Percentiles rank a stretch among this genome's conserved stretches.
Evolutionary conservation across 768 basidiomycete genomes (phyloP).

Genomic region (Boletus barrowsii): DNA sequence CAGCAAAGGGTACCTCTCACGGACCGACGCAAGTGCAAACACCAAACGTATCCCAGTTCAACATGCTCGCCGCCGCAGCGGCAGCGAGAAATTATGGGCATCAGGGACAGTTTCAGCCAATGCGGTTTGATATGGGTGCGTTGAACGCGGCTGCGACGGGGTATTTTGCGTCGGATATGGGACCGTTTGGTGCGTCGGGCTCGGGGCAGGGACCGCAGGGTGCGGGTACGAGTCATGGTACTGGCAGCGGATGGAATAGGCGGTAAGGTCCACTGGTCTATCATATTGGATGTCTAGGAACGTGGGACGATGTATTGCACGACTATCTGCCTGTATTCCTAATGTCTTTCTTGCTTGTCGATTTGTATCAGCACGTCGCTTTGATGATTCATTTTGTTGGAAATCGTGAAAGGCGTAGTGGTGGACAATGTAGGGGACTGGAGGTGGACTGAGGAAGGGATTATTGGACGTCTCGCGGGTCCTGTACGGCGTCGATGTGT

Average conservation of each 20-base stretch:
- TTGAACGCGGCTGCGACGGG: constrained; percentile 16
- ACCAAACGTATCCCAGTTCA: constrained; percentile 24
- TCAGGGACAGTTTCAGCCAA: constrained; percentile 21
- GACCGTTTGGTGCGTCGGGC: constrained; percentile 9
- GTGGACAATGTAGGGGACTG: no score
- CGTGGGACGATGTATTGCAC: background rate
- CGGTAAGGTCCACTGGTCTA: background rate
- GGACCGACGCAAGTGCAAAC: background rate
- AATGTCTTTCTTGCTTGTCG: background rate
- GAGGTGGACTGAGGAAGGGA: no score
- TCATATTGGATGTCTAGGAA: background rate
- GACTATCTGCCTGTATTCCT: constrained; percentile 5
- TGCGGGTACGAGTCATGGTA: background rate
- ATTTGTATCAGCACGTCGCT: background rate
- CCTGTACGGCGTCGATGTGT: no score
- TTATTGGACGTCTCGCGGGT: no score
- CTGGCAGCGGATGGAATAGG: constrained; percentile 9
- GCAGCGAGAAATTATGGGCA: constrained; percentile 25
- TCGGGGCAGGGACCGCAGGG: constrained; percentile 2
- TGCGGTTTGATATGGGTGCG: constrained; percentile 14
- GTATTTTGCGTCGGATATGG: constrained; percentile 22
- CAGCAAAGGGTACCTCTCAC: background rate
- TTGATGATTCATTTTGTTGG: no score
- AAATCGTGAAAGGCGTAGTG: no score
- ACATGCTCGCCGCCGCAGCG: constrained; percentile 25